A percentile compares a stretch with the other conserved stretches of the same genome.
Conservation (phyloP, 352 stramenopile species). For the Pythium periplocum region DNA sequence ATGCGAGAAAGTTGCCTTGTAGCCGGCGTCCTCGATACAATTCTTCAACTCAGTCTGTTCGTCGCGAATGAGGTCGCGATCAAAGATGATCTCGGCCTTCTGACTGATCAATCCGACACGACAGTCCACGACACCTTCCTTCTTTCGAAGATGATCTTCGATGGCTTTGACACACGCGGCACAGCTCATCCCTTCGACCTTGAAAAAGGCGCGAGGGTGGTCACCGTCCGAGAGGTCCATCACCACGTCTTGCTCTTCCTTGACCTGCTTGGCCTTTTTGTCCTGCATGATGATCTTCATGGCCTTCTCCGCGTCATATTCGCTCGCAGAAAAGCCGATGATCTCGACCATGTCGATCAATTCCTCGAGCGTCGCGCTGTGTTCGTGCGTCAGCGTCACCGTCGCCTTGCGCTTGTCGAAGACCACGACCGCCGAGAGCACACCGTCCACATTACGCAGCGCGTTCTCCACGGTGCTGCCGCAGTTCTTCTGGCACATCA, state of each 20-base stretch:
- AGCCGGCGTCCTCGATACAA: conserved; percentile 72
- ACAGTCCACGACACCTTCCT: conserved; percentile 62
- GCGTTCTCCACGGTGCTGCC: conserved; percentile 88
- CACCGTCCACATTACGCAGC: conserved; percentile 69
- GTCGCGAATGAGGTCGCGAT: conserved; percentile 59
- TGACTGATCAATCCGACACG: conserved; percentile 82
- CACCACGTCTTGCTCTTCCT: conserved; percentile 25
- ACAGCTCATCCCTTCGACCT: conserved; percentile 84
- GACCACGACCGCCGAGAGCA: conserved; percentile 54
- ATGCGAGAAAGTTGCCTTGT: conserved; percentile 75
- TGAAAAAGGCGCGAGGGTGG: conserved; percentile 74
- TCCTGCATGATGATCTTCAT: conserved; percentile 42
- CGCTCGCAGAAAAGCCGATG: conserved; percentile 54
- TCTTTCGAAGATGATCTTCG: conserved; percentile 66
- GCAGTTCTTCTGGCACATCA: conserved; percentile 96
- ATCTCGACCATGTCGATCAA: conserved; percentile 77
- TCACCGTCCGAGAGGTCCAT: conserved; percentile 34
- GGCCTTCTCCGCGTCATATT: conserved; percentile 50
- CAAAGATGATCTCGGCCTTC: conserved; percentile 82
- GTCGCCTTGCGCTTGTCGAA: conserved; percentile 71
- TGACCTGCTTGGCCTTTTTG: conserved; percentile 27
- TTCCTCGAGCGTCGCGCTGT: conserved; percentile 50
- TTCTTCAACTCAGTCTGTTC: conserved; percentile 38
- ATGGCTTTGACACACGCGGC: conserved; percentile 85
- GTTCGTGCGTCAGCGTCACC: conserved; percentile 38